Percentiles rank a stretch among this genome's conserved stretches.
Evolutionary conservation across 495 filamentous ascomycete species (phyloP).

Genomic region (Cladorrhinum samala): DNA sequence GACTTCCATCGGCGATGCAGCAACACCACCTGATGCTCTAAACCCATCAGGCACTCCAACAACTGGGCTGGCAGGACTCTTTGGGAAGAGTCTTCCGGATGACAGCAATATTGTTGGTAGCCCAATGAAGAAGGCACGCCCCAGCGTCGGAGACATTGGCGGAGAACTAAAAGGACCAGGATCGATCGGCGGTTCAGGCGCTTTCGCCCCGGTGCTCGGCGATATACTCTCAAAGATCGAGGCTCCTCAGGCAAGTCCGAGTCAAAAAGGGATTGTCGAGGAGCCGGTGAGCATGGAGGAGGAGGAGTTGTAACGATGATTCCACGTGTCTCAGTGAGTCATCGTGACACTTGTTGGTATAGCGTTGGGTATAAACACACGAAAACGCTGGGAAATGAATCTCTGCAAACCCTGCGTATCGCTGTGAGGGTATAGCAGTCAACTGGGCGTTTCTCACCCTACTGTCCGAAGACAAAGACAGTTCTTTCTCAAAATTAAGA

Average conservation of each 20-base stretch:
- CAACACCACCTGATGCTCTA: slow-evolving; percentile 33
- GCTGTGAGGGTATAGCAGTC: no score
- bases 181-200: slow-evolving; percentile 29
- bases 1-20: slow-evolving; percentile 33
- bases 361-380: no score
- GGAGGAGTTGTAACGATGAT: slow-evolving; percentile 40
- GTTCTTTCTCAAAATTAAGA: no score
- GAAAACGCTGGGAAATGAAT: no score
- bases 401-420: no score
- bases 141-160: slow-evolving; percentile 48
- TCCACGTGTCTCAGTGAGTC: no score
- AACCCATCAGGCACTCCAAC: slow-evolving; percentile 13
- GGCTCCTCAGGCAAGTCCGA: slow-evolving; percentile 33
- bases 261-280: slow-evolving; percentile 24
- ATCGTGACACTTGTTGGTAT: no score
- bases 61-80: slow-evolving; percentile 28
- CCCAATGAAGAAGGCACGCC: slow-evolving; percentile 77
- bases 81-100: slow-evolving; percentile 26
- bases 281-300: slow-evolving; percentile 26
- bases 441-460: no score
- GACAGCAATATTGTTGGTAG: slow-evolving; percentile 58
- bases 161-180: slow-evolving; percentile 1
- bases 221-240: slow-evolving; percentile 42
- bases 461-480: no score
- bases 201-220: slow-evolving; percentile 37